Evolutionary conservation across 116 monocot species (phyloP).

Genomic region (Phalaenopsis hybrid): DNA sequence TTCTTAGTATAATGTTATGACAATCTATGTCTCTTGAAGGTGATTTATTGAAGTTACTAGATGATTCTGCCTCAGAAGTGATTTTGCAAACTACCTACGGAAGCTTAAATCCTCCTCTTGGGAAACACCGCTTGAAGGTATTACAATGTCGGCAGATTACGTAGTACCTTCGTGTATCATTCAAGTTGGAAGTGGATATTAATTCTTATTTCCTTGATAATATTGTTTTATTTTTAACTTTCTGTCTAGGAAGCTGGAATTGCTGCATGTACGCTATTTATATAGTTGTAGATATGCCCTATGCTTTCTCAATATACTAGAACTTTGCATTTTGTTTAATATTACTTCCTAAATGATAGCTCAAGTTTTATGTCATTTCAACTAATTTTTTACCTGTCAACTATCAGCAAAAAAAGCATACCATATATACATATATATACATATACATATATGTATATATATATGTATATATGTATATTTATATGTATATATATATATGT

Average conservation of each 20-base stretch:
- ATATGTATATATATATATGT: too few relatives aligned
- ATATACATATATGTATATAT: too few relatives aligned
- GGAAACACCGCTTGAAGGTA: slow-evolving; percentile 95
- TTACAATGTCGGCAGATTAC: background rate
- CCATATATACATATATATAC: background rate
- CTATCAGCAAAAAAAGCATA: background rate
- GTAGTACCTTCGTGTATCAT: background rate
- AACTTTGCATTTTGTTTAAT: background rate
- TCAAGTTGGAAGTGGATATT: background rate
- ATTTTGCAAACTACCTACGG: slow-evolving; percentile 89
- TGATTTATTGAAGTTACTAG: slow-evolving; percentile 74
- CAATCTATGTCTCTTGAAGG: slow-evolving; percentile 28
- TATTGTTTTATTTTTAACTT: background rate
- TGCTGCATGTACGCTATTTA: background rate
- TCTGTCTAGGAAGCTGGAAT: background rate
- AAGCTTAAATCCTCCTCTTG: slow-evolving; percentile 73
- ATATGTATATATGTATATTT: too few relatives aligned
- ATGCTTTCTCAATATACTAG: background rate
- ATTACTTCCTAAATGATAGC: background rate
- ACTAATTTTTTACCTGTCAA: background rate
- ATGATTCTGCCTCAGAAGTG: slow-evolving; percentile 52
- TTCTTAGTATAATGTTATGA: background rate
- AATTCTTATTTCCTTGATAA: background rate
- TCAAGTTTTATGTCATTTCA: background rate
- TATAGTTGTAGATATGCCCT: background rate